phyloP scores from a whole-genome alignment of 805 yeast species.

The Starmerella sp. region DNA sequence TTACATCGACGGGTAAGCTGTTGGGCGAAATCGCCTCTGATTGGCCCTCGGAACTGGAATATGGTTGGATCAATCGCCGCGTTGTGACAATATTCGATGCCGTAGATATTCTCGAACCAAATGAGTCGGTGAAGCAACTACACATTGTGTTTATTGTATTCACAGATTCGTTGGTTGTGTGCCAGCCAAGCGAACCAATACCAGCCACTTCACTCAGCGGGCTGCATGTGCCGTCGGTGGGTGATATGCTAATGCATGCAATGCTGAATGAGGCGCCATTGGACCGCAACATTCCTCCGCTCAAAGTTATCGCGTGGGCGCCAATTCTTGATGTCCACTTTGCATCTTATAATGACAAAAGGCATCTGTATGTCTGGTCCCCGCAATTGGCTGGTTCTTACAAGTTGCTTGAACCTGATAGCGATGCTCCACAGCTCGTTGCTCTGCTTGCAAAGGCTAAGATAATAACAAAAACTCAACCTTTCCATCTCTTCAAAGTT shows the following conservation, averaged over 20 bases:
- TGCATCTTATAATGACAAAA: slow-evolving; percentile 17
- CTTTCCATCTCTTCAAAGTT: slow-evolving; percentile 71
- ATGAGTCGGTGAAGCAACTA: slow-evolving; percentile 23
- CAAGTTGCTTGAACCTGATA: slow-evolving; percentile 22
- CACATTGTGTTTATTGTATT: slow-evolving; percentile 60
- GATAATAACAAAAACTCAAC: slow-evolving; percentile 63
- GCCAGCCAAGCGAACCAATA: slow-evolving; percentile 38
- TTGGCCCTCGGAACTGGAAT: slow-evolving; percentile 81
- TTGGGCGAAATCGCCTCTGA: slow-evolving; percentile 70
- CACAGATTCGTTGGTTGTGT: slow-evolving; percentile 64
- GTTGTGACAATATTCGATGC: slow-evolving; percentile 66
- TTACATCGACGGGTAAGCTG: slow-evolving; percentile 47
- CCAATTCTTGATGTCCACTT: slow-evolving; percentile 40
- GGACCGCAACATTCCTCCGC: slow-evolving; percentile 43
- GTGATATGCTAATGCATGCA: slow-evolving; percentile 84
- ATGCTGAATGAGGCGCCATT: slow-evolving; percentile 76
- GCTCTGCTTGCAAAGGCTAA: slow-evolving; percentile 56
- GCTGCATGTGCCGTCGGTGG: slow-evolving; percentile 44
- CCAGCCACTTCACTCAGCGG: slow-evolving; percentile 29
- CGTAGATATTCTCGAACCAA: slow-evolving; percentile 27
- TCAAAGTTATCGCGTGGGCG: slow-evolving; percentile 61
- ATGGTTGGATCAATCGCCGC: slow-evolving; percentile 78
- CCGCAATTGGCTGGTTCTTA: slow-evolving; percentile 20
- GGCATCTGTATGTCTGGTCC: slow-evolving; percentile 16
- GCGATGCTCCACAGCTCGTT: slow-evolving; percentile 35